A percentile compares a stretch with the other conserved stretches of the same genome.
These are phyloP conservation scores for Plenodomus lindquistii DNA, from an alignment of 2,329 filamentous ascomycete genomes.

Conservation along the genomic window DNA sequence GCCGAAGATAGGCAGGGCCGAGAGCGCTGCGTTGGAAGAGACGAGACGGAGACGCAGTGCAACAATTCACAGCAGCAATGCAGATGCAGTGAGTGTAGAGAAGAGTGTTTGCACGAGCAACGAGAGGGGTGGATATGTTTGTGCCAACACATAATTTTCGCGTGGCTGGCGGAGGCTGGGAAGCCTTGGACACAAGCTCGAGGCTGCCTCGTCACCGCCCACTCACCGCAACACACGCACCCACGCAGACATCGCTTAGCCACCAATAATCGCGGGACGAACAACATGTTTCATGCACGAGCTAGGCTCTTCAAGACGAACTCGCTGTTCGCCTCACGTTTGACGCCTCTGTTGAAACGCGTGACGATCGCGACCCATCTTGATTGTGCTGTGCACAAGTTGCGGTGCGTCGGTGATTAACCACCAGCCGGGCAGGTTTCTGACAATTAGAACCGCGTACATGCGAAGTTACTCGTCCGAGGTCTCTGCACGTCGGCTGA, in stretches of 20 bases:
- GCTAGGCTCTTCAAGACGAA: background rate
- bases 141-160: conserved; percentile 14
- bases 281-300: background rate
- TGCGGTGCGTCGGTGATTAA: too few species aligned
- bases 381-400: background rate
- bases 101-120: conserved; percentile 17
- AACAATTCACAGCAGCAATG: conserved; percentile 11
- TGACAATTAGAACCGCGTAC: too few species aligned
- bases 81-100: conserved; percentile 1
- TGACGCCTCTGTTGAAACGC: background rate
- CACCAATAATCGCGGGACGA: background rate
- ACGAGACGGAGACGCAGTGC: conserved; percentile 13
- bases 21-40: conserved; percentile 11
- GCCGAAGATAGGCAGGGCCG: conserved; percentile 15
- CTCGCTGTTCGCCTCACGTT: background rate
- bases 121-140: conserved; percentile 13
- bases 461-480: too few species aligned
- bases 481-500: too few species aligned
- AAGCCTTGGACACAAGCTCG: conserved; percentile 7
- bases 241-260: conserved; percentile 12
- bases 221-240: conserved; percentile 30
- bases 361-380: background rate
- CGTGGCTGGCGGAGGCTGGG: conserved; percentile 16
- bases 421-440: background rate
- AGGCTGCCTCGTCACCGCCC: conserved; percentile 18